Evolutionary conservation across 345 rosid species (phyloP), one percentile per base, ranked within the genome.

Genomic region (Trapa incisa): DNA sequence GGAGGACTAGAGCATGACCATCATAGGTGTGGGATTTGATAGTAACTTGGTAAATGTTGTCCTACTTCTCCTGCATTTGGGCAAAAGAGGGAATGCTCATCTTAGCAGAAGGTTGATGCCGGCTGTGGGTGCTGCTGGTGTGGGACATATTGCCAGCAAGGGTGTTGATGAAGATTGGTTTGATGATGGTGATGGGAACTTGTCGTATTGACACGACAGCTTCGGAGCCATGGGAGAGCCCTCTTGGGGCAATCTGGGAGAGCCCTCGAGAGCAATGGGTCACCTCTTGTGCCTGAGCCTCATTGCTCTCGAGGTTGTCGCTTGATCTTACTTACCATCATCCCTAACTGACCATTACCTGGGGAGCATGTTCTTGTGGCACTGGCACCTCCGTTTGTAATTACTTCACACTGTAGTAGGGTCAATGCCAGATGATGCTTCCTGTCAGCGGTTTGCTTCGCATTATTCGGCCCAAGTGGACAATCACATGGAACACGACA

Each of bases 61-160:
- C 69, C 75, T 89, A 54, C 69, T 90, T 70, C 70, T 87, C 80
- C 88, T 64, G 97, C 98, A 17, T 83, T 88, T 79, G 96, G 96
- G 87, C 33, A 80, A 82, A 67, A 71, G 91, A 3, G 86, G 88
- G 64, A 83, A 73, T 69, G 77, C 39, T 56, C 85, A 80, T 65
- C 77, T 77, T 5, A 56, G 80, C 57, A 76, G 87, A 71, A 77
- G 77, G 66, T 64, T 66, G 60, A 70, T 84, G 77, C 82, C 69
- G 35, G 32, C 60, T 17, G 60, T n/a, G 60, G 60, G 60, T 6
- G 60, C 60, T n/a, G 60, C 48, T 1, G 82, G 60, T 57, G 77
- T 69, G 33, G 81, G 75, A 22, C 85, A 86, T 4, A 82, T 76
- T 56, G 80, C 73, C 33, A 72, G 70, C 43, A 52, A 50, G 29